These are phyloP conservation scores for Lentinula detonsa DNA, from an alignment of 768 basidiomycete species.

Conservation along the genomic window DNA sequence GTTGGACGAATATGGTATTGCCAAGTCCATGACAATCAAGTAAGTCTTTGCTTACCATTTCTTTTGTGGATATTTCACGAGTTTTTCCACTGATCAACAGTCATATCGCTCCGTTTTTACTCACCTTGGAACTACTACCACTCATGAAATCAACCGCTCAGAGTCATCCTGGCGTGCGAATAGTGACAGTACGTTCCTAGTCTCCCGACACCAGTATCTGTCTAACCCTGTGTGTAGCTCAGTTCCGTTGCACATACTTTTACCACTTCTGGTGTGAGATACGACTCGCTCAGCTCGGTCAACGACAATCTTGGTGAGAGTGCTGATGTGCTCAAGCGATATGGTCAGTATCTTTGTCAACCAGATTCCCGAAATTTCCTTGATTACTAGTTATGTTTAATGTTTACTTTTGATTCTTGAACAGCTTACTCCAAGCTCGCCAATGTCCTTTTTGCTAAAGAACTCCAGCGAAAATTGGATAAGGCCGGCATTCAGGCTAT, in stretches of 20 bases:
- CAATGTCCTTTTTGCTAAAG: conserved; percentile 39
- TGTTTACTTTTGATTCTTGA: too few relatives aligned
- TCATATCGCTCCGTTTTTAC: conserved; percentile 5
- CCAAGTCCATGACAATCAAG: background rate
- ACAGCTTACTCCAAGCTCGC: conserved; percentile 46
- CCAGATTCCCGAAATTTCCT: background rate
- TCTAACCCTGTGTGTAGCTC: background rate
- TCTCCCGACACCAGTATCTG: background rate
- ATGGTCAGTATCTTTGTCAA: background rate
- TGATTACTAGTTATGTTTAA: conserved; percentile 11
- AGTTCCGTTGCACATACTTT: background rate
- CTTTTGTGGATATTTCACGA: too few relatives aligned
- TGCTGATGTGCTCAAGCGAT: background rate
- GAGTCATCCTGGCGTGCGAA: conserved; percentile 3
- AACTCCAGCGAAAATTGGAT: conserved; percentile 43
- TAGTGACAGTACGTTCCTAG: background rate
- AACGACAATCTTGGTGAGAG: conserved; percentile 1
- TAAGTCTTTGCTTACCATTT: background rate
- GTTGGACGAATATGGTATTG: background rate
- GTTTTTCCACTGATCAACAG: background rate
- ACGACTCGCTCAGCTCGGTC: background rate
- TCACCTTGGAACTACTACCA: conserved; percentile 5
- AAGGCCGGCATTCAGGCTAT: conserved; percentile 26
- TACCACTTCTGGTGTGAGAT: background rate
- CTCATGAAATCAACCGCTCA: conserved; percentile 4